phyloP scores from a whole-genome alignment of 2,329 filamentous ascomycete species.

The Zasmidium citrigriseum region DNA sequence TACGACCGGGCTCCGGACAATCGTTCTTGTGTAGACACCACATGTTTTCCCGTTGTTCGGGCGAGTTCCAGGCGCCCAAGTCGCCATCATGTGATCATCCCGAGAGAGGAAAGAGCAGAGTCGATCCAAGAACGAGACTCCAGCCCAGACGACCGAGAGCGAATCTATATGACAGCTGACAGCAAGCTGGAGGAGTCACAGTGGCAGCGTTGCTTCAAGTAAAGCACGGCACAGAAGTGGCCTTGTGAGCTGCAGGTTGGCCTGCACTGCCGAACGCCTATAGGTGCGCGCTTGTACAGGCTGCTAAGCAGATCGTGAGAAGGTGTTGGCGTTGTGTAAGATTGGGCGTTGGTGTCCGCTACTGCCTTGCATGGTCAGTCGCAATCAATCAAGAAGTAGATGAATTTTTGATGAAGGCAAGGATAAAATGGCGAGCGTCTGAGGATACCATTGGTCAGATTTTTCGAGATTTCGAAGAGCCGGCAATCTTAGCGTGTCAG shows the following conservation, averaged over 20 bases:
- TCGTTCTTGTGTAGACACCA: conserved; percentile 76
- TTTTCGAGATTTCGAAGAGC: conserved; percentile 3
- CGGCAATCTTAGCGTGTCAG: conserved; percentile 12
- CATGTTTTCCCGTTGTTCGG: conserved; percentile 36
- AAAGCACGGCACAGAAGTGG: not conserved
- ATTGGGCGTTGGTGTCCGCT: conserved; percentile 1
- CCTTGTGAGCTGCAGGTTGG: not conserved
- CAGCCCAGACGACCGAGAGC: not conserved
- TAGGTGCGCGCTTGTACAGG: not conserved
- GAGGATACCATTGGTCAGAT: conserved; percentile 12
- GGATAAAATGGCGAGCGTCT: not conserved
- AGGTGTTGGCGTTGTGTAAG: not conserved
- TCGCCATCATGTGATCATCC: conserved; percentile 13
- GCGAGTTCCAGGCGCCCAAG: not conserved
- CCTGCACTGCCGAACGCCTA: not conserved
- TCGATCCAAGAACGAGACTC: not conserved
- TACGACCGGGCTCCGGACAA: conserved; percentile 73
- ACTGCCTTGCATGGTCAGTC: conserved; percentile 12
- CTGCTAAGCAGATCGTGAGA: not conserved
- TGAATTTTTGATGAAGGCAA: not conserved
- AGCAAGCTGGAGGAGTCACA: not conserved
- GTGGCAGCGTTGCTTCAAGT: not conserved
- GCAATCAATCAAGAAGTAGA: conserved; percentile 5
- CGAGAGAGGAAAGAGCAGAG: not conserved
- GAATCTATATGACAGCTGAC: not conserved